Conservation (phyloP, 2,329 filamentous ascomycete species). For the Dryadomyces quercivorus region DNA sequence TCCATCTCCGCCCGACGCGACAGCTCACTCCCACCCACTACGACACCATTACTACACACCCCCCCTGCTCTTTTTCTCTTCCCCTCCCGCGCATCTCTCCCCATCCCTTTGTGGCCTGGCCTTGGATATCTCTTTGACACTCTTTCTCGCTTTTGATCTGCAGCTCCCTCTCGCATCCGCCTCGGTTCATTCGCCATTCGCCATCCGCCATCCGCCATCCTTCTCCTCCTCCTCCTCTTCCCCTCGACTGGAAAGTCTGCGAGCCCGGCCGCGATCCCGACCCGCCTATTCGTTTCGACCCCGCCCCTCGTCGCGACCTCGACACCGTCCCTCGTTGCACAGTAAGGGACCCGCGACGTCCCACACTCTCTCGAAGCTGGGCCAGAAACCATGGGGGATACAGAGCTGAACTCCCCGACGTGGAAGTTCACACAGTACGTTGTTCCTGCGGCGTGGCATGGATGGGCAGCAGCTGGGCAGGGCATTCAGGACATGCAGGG, state of each 20-base stretch:
- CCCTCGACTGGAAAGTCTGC: background rate
- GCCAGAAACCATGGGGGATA: constrained; percentile 76
- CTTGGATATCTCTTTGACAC: constrained; percentile 1
- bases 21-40: background rate
- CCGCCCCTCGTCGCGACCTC: background rate
- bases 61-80: background rate
- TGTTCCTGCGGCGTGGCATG: constrained; percentile 6
- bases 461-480: background rate
- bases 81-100: background rate
- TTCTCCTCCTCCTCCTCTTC: background rate
- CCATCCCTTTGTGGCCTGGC: background rate
- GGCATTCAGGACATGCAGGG: too few relatives aligned
- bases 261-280: background rate
- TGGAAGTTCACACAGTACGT: constrained; percentile 99
- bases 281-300: background rate
- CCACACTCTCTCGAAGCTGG: background rate
- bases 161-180: background rate
- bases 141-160: background rate
- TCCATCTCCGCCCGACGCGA: background rate
- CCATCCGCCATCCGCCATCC: background rate
- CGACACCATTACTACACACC: too few relatives aligned
- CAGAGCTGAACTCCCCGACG: constrained; percentile 84
- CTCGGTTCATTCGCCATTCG: background rate
- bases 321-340: background rate
- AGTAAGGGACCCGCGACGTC: constrained; percentile 4